A percentile compares a stretch with the other conserved stretches of the same genome.
phyloP scores from a whole-genome alignment of 176 grass and related monocot species.

The Saccharum spontaneum region DNA sequence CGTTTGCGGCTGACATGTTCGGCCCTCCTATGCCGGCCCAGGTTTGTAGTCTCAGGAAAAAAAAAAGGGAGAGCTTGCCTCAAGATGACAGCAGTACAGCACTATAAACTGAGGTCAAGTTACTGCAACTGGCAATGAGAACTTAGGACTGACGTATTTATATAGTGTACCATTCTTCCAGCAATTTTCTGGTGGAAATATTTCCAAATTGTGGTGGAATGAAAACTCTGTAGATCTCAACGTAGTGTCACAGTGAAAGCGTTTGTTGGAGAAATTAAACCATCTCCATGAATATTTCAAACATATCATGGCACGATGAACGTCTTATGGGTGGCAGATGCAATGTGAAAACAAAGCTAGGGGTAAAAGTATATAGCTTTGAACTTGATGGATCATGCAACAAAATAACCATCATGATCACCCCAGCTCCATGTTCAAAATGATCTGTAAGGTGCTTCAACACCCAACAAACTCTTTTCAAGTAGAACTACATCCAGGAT shows the following conservation, averaged over 20 bases:
- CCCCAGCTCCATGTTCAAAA: not conserved
- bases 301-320: not conserved
- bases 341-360: not conserved
- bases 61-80: no score
- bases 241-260: not conserved
- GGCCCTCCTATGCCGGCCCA: not conserved
- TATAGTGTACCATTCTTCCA: not conserved
- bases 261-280: not conserved
- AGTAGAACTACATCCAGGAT: slow-evolving; percentile 23
- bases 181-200: not conserved
- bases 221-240: no score
- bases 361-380: not conserved
- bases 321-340: not conserved
- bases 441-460: not conserved
- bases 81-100: no score
- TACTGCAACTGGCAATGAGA: not conserved
- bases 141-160: no score
- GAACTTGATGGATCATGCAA: not conserved
- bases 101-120: not conserved
- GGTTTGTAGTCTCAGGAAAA: not conserved
- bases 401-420: slow-evolving; percentile 5
- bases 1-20: not conserved
- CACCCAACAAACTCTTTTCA: not conserved
- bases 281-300: not conserved
- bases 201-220: no score